Evolutionary conservation across 495 filamentous ascomycete species (phyloP), one percentile per base, ranked within the genome.

Genomic region (Sordaria brevicollis): DNA sequence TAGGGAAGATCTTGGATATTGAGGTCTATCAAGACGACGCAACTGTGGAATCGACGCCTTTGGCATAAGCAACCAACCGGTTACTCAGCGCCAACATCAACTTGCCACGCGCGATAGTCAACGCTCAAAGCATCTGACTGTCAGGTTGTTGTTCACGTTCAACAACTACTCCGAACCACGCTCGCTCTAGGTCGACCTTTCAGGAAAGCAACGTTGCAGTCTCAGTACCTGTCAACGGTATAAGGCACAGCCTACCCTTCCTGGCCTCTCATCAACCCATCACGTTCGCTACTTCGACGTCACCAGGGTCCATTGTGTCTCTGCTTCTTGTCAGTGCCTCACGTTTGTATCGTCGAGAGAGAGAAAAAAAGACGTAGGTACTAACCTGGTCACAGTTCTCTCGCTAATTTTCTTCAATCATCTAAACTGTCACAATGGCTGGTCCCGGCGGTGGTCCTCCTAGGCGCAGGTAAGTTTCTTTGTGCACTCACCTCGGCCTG

Each of bases 381-480:
- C 69, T 79, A 69, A 79, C 69, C 3, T 31, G 57, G 3, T 8
- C 8, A 13, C 65, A 84, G 81, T 82, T 83, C 80, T 82, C 71
- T 81, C 78, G 76, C 81, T 81, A 69, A 74, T 71, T 69, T 36
- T 72, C 79, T 70, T 72, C 70, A 74, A 77, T 67, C 72, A 71
- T 79, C 25, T 31, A 29, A n/a, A 62, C 49, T 62, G 49, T 79
- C 71, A 43, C 79, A 83, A 91, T 91, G 89, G 88, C 89, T 79
- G 89, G 89, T 78, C 87, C 88, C 72, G 89, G 89, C 77, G 89
- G 89, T 83, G 89, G 89, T 81, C 89, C 89, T 79, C 88, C 88
- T 69, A 82, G 89, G 76, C 83, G 89, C 77, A 91, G 85, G 85
- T 83, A 74, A 72, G 80, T 81, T 72, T 70, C 49, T 33, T 17